Base-by-base conservation (phyloP, 805 yeast species). In the Nakazawaea anatomiae region DNA sequence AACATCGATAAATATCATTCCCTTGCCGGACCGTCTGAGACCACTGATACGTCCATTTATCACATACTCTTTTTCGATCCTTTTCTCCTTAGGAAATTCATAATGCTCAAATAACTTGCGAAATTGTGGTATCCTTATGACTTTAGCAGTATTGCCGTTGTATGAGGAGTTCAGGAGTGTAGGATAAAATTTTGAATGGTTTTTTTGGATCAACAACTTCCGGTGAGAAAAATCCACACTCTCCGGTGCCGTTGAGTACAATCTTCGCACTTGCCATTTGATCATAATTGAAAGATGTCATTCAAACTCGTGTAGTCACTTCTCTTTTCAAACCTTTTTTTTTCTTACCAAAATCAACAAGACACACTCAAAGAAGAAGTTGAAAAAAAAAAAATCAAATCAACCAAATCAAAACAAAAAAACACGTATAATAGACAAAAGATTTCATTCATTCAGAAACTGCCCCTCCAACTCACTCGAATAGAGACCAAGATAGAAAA, bases 1-100 rank as follows among this genome's bases (percentile, higher is more conserved):
- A 2, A 89, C 40, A 61, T 89, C 96, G 28, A 88, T 58, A 58
- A 89, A 89, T 40, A 77, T 66, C 68, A 88, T 75, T 1, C 84
- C 85, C 57, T 77, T 83, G 1, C 95, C 89, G 0, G 90, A 73
- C 47, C 72, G 75, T 39, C 96, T 64, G 0, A 89, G 73, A 25
- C 79, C 69, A 2, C 50, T 52, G 6, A 89, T 73, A 48, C 83
- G 77, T 0, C 96, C 96, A 54, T 80, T 76, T 7, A 76, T 55
- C 5, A 61, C 53, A 42, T 57, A 56, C 0, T 54, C 28, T 3
- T 57, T 55, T 4, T 68, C 68, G 1, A 58, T 54, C 30, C 59
- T 56, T 12, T 62, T 55, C 18, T 60, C 59, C 39, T 42, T 39
- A 31, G 44, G 52, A 44, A 60, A 65, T 28, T 65, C 55, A 14